Evolutionary conservation across 2,329 filamentous ascomycete genomes (phyloP), one percentile per base, ranked within the genome.

Genomic region (Aspergillus latus): DNA sequence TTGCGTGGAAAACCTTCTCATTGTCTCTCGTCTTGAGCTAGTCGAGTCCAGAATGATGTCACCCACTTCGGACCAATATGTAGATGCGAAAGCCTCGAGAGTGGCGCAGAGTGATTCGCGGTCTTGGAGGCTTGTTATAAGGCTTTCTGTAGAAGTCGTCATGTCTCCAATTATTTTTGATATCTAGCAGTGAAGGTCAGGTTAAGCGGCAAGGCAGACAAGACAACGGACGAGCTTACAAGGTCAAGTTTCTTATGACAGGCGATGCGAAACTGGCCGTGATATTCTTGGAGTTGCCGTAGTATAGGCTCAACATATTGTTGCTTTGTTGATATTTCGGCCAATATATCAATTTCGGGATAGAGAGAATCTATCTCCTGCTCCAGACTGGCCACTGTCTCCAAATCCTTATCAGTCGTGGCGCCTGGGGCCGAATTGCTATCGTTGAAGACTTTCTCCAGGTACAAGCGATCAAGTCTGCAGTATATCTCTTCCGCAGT

Each of bases 251-350:
- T 74, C 13, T 70, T 60, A 46, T 72, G 67, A 8, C 69, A 69
- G 11, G 61, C 62, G 44, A 63, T 60, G 13, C 64, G 67, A 47
- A 70, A 58, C 39, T 70, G 62, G 28, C 63, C 64, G 45, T 72
- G 72, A 21, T 64, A 63, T 40, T 66, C 65, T 37, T 69, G 66
- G 21, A 76, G 67, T 47, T 70, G 71, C 2, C 65, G 66, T 26
- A 73, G 58, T 48, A 76, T 75, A 5, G 74, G 70, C 39, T 73
- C 73, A 6, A 70, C 68, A 61, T 76, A 77, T 52, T 74, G 68
- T 45, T 78, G 75, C 57, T 71, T 72, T 1, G 72, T 73, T 50
- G 75, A 76, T 60, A 76, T 71, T n/a, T 76, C 70, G 42, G 74
- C 67, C 34, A 76, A 59, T 3, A 75, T 62, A 26, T 68, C 70